Evolutionary conservation across 2,329 filamentous ascomycete species (phyloP), one percentile per base, ranked within the genome.

Genomic region (Alternaria hordeiaustralica): DNA sequence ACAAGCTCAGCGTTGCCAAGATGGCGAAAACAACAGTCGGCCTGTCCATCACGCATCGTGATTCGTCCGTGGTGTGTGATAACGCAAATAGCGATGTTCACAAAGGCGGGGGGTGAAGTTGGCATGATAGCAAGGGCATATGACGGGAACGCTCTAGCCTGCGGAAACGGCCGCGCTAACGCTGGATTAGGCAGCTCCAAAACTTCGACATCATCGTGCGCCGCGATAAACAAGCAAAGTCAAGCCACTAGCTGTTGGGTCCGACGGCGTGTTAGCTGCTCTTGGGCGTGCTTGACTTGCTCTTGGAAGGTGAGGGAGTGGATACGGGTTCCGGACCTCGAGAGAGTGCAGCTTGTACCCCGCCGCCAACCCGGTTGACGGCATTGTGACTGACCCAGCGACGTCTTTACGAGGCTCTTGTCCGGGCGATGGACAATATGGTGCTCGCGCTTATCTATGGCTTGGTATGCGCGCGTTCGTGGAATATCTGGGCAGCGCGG

Each of bases 211-310:
- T 55, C 33, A 53, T 50, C 21, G 12, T 36, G n/a, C 30, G 15
- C 9, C 30, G 26, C 26, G 62, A 67, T 62, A 65, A 58, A 55
- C 62, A 62, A 67, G 64, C 64, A 58, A 55, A 21, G 11, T 44
- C 58, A 65, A 65, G 61, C 36, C 57, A n/a, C 61, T 65, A 65
- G 41, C 12, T 15, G 8, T 30, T 51, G 55, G 61, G n/a, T 13
- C 53, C 21, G 4, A 33, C 50, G 53, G 55, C 23, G 11, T 23
- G 21, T 36, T 56, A 54, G 55, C 53, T 56, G 43, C 21, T 58
- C 55, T 61, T 59, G 60, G 59, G 26, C 3, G 47, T n/a, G 62
- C 64, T 67, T 67, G 36, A 58, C 26, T 57, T 43, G 15, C 25
- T 62, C 62, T 62, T 67, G 62, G 62, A 65, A 67, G 64, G 61